Evolutionary conservation across 305 asterid genomes (phyloP).

Genomic region (Andrographis paniculata): DNA sequence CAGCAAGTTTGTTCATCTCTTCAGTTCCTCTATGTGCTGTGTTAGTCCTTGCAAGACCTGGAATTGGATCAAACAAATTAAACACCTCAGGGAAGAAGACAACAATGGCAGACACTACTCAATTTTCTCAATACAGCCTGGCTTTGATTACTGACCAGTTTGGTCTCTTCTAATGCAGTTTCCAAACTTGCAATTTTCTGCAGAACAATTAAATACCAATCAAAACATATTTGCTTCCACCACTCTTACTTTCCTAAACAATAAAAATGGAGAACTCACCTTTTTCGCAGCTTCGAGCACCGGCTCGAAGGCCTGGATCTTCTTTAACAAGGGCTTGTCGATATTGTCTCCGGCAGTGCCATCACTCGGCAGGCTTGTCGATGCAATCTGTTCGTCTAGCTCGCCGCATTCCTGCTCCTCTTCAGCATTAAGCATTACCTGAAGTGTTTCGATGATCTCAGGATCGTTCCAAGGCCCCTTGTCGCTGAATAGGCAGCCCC

Average conservation of each 20-base stretch:
- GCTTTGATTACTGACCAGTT: constrained; percentile 33
- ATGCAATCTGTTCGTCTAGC: too few relatives aligned
- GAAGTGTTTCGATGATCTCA: constrained; percentile 30
- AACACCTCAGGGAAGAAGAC: neutral
- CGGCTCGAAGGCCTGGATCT: constrained; percentile 37
- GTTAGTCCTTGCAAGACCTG: constrained; percentile 48
- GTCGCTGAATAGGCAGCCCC: constrained; percentile 59
- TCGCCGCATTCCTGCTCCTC: constrained; percentile 4
- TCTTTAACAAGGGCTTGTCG: constrained; percentile 19
- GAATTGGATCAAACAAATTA: constrained; percentile 1
- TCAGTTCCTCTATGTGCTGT: constrained; percentile 41
- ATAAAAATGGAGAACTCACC: constrained; percentile 31
- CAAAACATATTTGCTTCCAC: neutral
- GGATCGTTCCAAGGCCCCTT: constrained; percentile 83
- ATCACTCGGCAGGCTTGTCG: too few relatives aligned
- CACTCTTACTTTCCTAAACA: neutral
- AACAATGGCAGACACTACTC: neutral
- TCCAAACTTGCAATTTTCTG: constrained; percentile 56
- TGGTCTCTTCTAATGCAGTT: constrained; percentile 41
- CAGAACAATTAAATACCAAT: neutral
- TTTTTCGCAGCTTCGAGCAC: constrained; percentile 31
- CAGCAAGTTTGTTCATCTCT: too few relatives aligned
- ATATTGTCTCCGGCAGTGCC: neutral
- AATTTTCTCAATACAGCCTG: neutral
- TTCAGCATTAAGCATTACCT: constrained; percentile 30